Percentiles rank a stretch among this genome's conserved stretches.
phyloP scores from a whole-genome alignment of 148 eudicot genomes.

The Chenopodium suecicum region DNA sequence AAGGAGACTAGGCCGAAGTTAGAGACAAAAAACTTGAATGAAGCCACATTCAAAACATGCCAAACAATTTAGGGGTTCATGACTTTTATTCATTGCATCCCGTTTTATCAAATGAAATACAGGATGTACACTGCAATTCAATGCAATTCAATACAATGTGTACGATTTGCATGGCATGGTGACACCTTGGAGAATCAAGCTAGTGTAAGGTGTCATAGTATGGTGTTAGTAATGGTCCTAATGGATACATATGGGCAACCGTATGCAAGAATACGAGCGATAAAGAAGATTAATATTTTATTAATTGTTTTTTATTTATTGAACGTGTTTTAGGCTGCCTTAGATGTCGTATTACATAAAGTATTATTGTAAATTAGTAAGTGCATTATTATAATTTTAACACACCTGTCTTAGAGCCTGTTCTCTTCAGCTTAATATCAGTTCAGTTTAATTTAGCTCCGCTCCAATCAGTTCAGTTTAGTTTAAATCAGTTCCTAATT shows the following conservation, averaged over 20 bases:
- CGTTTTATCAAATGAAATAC: background rate
- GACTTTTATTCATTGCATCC: constrained; percentile 6
- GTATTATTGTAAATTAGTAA: too few relatives aligned
- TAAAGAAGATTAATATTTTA: too few relatives aligned
- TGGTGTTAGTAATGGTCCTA: background rate
- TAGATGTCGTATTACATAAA: too few relatives aligned
- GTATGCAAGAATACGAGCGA: too few relatives aligned
- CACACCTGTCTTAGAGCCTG: too few relatives aligned
- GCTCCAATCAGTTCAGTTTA: too few relatives aligned
- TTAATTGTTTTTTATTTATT: too few relatives aligned
- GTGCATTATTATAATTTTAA: too few relatives aligned
- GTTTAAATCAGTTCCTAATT: too few relatives aligned
- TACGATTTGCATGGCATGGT: background rate
- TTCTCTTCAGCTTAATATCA: too few relatives aligned
- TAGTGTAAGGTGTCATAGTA: background rate
- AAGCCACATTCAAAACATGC: constrained; percentile 6
- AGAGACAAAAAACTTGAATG: background rate
- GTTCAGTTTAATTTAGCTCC: too few relatives aligned
- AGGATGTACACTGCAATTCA: background rate
- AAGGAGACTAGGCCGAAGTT: background rate
- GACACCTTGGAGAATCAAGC: background rate
- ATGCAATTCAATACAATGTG: background rate
- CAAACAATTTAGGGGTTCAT: constrained; percentile 8
- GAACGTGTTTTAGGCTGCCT: too few relatives aligned
- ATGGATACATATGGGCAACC: background rate